A percentile compares a stretch with the other conserved stretches of the same genome.
Conservation (phyloP, 305 asterid genomes). For the Fraxinus paxiana region DNA sequence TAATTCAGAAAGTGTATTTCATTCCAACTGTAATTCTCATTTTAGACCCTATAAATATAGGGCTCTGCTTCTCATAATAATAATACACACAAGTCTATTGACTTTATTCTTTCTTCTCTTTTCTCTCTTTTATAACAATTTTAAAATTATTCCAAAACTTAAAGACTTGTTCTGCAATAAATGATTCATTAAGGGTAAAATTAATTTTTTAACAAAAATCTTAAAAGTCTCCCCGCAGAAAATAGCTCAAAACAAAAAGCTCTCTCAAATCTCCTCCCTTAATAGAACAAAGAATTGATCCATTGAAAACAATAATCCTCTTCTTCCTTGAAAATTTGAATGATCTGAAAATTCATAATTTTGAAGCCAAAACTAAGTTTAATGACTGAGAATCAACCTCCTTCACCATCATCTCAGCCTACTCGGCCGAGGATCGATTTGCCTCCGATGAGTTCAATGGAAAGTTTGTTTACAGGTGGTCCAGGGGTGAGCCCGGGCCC, state of each 20-base stretch:
- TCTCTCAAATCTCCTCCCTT: background rate
- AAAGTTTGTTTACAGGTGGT: conserved; percentile 44
- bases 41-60: too few species aligned
- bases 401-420: conserved; percentile 39
- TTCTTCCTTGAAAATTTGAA: background rate
- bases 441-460: conserved; percentile 53
- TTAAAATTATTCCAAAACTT: too few species aligned
- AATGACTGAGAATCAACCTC: conserved; percentile 58
- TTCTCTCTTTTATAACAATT: too few species aligned
- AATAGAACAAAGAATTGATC: background rate
- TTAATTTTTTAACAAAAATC: too few species aligned
- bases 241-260: conserved; percentile 3
- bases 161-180: too few species aligned
- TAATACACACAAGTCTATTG: too few species aligned
- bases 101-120: too few species aligned
- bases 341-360: background rate
- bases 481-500: conserved; percentile 65
- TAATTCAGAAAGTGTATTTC: too few species aligned
- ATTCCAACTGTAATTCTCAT: too few species aligned
- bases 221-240: too few species aligned
- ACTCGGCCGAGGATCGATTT: conserved; percentile 51
- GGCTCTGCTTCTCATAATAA: too few species aligned
- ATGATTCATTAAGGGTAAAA: too few species aligned
- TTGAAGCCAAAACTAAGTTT: background rate
- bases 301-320: conserved; percentile 24